Evolutionary conservation across 345 rosid species (phyloP), one percentile per base, ranked within the genome.

Genomic region (Eucalyptus rudis): DNA sequence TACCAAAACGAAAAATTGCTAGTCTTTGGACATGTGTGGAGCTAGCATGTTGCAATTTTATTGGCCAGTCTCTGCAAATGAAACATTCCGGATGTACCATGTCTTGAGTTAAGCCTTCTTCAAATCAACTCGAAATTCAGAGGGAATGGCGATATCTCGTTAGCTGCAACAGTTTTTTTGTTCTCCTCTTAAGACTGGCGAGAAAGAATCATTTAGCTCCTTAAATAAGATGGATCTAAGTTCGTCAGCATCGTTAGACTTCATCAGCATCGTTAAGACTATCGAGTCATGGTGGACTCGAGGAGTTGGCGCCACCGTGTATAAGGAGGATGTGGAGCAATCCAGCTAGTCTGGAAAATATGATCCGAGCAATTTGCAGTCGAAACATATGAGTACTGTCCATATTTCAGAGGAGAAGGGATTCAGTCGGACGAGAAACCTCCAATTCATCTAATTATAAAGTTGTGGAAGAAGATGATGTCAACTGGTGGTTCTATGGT

Each of bases 401-500:
- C 6, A 16, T 4, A 68, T 16, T 68, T 9, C 4, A 17, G 2
- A 9, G 24, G 7, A 33, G 0, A 8, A 4, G 22, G 7, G 25
- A 1, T 4, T 5, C 1, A 1, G 12, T 17, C 0, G 2, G 4
- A 11, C 8, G 79, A 8, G 79, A 20, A 15, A 66, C 5, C 22
- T 66, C 3, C 1, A 4, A 2, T n/a, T 68, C 0, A 16, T 4
- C 0, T 16, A 8, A 8, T 8, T 17, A 68, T 0, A 3, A 8
- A 4, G 8, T 31, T 3, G 12, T 36, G 27, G 13, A 76, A 43
- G 45, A 36, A 10, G 1, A 5, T 1, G 0, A 0, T 0, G 2
- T 7, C 83, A 36, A 10, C 14, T 4, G 3, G 40, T 62, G 97
- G 96, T 96, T 97, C 95, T 94, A 94, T 96, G 98, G 99, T 97